Base-by-base conservation (phyloP, 108 stramenopile genomes). In the Schizochytrium sp. region DNA sequence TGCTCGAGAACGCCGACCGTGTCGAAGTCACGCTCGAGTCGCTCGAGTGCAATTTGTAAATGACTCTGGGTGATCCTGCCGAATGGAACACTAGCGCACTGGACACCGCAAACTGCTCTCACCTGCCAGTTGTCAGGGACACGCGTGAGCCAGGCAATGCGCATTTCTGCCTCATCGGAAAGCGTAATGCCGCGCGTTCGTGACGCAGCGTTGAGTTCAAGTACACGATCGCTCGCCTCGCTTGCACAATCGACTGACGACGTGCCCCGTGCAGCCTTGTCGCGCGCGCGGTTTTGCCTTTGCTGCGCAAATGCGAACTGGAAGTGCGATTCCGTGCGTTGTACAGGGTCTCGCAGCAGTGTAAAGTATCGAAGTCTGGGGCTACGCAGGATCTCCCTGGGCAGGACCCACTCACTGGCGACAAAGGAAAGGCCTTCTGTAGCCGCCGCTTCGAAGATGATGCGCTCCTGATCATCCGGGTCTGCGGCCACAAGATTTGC, bases 341-440 rank as follows among this genome's bases (percentile, higher is more conserved):
- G 25, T 16, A 83, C 25, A 12, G 76, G 76, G 76, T 83, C 51
- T 53, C 76, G 76, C 12, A 83, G 76, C 45, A 83, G 45, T 6
- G 76, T 53, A 23, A 83, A 45, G n/a, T 83, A 83, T 6, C 48
- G 45, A 12, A 83, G n/a, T 53, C 76, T 6, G 3, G n/a, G 19
- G 76, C 28, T 83, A 4, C 76, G 76, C 12, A 53, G n/a, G 19
- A 83, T 18, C 16, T 83, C 6, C 25, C 0, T 18, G n/a, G 76
- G 76, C 76, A 83, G n/a, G 43, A 83, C 76, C 76, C 76, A 83
- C 76, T 83, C 76, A 23, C 48, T 83, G 0, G 76, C 76, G 23
- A 83, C 16, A 28, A 83, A 83, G 51, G 76, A 3, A 18, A 69
- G 41, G 21, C 63, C 63, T 16, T 57, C 55, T 10, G 8, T 28